Percentiles rank a stretch among this genome's conserved stretches.
phyloP scores from a whole-genome alignment of 805 yeast species.

The Candida sanyiensis region DNA sequence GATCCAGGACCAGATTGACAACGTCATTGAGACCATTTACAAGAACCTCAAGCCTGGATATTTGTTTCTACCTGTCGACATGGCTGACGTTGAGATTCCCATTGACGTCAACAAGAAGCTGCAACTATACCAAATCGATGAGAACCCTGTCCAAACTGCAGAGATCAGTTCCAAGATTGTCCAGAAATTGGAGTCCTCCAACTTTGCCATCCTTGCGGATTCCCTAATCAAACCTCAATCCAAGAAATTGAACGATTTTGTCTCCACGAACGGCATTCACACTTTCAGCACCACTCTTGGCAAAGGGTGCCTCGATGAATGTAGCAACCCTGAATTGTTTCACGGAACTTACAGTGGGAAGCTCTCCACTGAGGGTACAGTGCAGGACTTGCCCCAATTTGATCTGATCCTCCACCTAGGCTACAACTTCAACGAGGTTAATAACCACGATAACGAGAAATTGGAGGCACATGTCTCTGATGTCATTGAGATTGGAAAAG shows the following conservation, averaged over 20 bases:
- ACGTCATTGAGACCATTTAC: conserved; percentile 44
- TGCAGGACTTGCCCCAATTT: conserved; percentile 37
- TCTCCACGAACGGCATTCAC: conserved; percentile 28
- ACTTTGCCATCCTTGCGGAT: conserved; percentile 71
- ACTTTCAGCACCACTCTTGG: conserved; percentile 14
- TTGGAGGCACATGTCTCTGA: conserved; percentile 12
- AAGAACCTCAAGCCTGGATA: conserved; percentile 64
- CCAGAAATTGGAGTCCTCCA: conserved; percentile 39
- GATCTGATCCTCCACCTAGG: conserved; percentile 73
- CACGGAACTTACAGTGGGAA: conserved; percentile 67
- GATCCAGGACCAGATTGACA: conserved; percentile 56
- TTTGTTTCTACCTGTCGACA: conserved; percentile 59
- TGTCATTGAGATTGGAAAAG: conserved; percentile 24
- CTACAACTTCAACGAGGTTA: conserved; percentile 54
- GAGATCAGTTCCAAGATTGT: conserved; percentile 41
- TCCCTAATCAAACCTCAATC: conserved; percentile 48
- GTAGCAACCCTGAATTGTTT: conserved; percentile 40
- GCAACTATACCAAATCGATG: conserved; percentile 22
- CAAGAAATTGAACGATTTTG: conserved; percentile 39
- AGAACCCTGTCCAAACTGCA: conserved; percentile 25
- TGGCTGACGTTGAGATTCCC: conserved; percentile 34
- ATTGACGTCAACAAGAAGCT: conserved; percentile 28
- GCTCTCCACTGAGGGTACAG: conserved; percentile 41
- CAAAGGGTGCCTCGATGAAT: conserved; percentile 33
- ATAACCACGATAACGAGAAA: conserved; percentile 24